Evolutionary conservation across 1,139 yeast genomes (phyloP).

Genomic region (Torulaspora globosa): DNA sequence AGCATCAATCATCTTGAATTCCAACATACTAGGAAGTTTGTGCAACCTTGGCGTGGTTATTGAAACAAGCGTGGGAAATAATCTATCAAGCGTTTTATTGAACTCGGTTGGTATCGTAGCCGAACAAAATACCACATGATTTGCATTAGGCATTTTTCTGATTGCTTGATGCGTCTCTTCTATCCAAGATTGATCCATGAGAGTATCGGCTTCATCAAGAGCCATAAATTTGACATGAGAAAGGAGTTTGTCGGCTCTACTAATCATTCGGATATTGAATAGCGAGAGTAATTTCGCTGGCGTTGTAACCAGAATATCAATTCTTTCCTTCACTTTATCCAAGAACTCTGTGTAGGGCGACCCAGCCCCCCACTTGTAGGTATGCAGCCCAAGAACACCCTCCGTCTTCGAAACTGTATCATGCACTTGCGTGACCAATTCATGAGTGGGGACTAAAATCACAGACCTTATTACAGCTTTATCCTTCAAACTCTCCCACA

Average conservation of each 20-base stretch:
- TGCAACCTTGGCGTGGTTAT: slow-evolving; percentile 81
- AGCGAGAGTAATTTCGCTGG: slow-evolving; percentile 61
- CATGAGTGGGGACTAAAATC: slow-evolving; percentile 82
- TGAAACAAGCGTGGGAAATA: slow-evolving; percentile 65
- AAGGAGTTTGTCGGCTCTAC: slow-evolving; percentile 48
- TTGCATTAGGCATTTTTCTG: slow-evolving; percentile 49
- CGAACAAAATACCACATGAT: slow-evolving; percentile 71
- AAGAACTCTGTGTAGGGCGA: slow-evolving; percentile 49
- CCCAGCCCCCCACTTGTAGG: slow-evolving; percentile 56
- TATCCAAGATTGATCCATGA: slow-evolving; percentile 79
- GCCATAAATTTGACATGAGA: slow-evolving; percentile 56
- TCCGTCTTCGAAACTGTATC: slow-evolving; percentile 47
- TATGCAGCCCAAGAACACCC: slow-evolving; percentile 42
- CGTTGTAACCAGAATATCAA: slow-evolving; percentile 80
- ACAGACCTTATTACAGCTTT: slow-evolving; percentile 59
- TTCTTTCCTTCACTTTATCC: slow-evolving; percentile 47
- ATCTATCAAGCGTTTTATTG: slow-evolving; percentile 53
- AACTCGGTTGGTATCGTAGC: slow-evolving; percentile 87
- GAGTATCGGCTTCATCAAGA: slow-evolving; percentile 93
- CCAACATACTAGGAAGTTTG: slow-evolving; percentile 70
- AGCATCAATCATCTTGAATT: slow-evolving; percentile 72
- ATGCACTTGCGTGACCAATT: slow-evolving; percentile 76
- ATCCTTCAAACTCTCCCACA: slow-evolving; percentile 37
- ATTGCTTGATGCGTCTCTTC: slow-evolving; percentile 61
- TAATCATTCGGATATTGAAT: slow-evolving; percentile 43